A percentile compares a stretch with the other conserved stretches of the same genome.
These are phyloP conservation scores for Tylopilus vinaceipallidus DNA, from an alignment of 768 basidiomycete species.

Conservation along the genomic window DNA sequence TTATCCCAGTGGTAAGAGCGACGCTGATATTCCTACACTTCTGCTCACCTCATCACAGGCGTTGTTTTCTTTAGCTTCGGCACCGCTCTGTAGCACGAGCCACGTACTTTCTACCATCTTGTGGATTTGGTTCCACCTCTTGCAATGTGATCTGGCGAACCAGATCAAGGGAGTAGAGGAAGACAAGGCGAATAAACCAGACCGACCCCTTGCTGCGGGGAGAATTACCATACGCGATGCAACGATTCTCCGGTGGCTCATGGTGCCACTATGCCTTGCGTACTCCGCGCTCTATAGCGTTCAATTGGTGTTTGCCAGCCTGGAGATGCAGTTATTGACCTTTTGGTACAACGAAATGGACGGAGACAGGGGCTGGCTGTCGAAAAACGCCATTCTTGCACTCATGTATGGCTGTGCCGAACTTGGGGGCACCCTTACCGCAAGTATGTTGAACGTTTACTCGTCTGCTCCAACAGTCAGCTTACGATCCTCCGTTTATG, in stretches of 20 bases:
- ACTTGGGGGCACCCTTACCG: constrained; percentile 38
- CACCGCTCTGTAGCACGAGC: constrained; percentile 25
- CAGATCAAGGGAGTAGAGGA: constrained; percentile 42
- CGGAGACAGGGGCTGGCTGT: constrained; percentile 37
- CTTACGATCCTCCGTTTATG: constrained; percentile 11
- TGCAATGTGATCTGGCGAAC: constrained; percentile 46
- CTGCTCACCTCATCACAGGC: constrained; percentile 22
- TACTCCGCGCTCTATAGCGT: constrained; percentile 34
- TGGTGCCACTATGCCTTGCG: constrained; percentile 34
- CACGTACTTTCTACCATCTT: constrained; percentile 29
- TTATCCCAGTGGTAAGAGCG: constrained; percentile 43
- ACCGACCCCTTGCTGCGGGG: constrained; percentile 44
- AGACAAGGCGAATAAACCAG: constrained; percentile 44
- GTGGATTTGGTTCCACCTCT: constrained; percentile 47
- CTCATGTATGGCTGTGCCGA: constrained; percentile 38
- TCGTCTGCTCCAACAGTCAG: constrained; percentile 11
- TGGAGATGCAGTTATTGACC: constrained; percentile 32
- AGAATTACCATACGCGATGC: constrained; percentile 39
- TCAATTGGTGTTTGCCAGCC: constrained; percentile 33
- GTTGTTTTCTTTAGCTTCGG: constrained; percentile 32
- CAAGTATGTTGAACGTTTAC: constrained; percentile 33
- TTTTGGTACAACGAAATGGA: constrained; percentile 40
- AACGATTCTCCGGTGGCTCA: constrained; percentile 35
- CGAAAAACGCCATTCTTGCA: constrained; percentile 40
- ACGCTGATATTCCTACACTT: not conserved